These are phyloP conservation scores for Lizanozyma gosingica DNA, from an alignment of 1,139 yeast species.

Conservation along the genomic window DNA sequence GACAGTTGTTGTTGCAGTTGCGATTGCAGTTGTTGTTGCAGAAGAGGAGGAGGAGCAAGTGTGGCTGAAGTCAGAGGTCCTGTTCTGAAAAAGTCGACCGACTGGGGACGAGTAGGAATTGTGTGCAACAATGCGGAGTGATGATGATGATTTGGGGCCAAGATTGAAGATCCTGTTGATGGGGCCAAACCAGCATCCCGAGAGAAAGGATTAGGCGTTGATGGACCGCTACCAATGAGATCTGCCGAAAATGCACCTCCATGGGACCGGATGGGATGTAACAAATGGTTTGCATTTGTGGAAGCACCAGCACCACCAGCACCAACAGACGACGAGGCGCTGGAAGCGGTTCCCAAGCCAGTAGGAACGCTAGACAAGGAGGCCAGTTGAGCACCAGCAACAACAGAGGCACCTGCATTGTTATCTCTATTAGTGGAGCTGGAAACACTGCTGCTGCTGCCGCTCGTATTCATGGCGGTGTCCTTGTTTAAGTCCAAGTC, in stretches of 20 bases:
- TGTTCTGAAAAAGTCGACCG: slow-evolving; percentile 28
- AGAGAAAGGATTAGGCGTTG: not conserved
- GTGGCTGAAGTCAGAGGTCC: not conserved
- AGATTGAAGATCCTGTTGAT: slow-evolving; percentile 1
- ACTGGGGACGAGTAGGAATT: slow-evolving; percentile 35
- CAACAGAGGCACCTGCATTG: slow-evolving; percentile 22
- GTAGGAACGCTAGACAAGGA: slow-evolving; percentile 10
- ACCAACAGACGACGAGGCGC: not conserved
- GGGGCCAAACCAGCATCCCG: not conserved
- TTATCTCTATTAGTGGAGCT: slow-evolving; percentile 23
- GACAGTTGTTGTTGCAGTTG: slow-evolving; percentile 10
- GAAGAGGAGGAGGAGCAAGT: slow-evolving; percentile 12
- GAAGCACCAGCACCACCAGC: slow-evolving; percentile 2
- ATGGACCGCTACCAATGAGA: not conserved
- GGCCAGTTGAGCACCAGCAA: too few species aligned
- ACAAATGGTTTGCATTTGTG: slow-evolving; percentile 4
- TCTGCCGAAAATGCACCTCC: slow-evolving; percentile 1
- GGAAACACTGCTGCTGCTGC: slow-evolving; percentile 10
- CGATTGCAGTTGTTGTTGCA: slow-evolving; percentile 16
- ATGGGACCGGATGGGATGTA: slow-evolving; percentile 3
- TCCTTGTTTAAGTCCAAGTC: slow-evolving; percentile 33
- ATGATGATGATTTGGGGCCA: slow-evolving; percentile 1
- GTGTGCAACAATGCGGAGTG: slow-evolving; percentile 15
- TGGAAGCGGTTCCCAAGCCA: slow-evolving; percentile 1
- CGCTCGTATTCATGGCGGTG: slow-evolving; percentile 4